Evolutionary conservation across 2,329 filamentous ascomycete species (phyloP).

Genomic region (Botryotinia narcissicola): DNA sequence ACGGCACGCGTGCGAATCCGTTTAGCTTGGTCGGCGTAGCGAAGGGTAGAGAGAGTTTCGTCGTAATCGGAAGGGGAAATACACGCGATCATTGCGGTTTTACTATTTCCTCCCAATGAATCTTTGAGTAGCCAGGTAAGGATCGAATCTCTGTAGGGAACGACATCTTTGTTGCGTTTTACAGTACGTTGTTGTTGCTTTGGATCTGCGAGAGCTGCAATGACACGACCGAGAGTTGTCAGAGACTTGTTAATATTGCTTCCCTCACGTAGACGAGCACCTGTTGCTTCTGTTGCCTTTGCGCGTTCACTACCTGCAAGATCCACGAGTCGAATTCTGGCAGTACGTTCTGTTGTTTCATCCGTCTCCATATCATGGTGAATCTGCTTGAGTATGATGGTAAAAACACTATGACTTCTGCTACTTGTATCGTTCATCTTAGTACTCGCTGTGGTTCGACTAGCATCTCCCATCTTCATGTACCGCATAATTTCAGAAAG

Average conservation of each 20-base stretch:
- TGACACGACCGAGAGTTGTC: conserved; percentile 91
- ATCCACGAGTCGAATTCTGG: conserved; percentile 91
- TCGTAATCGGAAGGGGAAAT: conserved; percentile 96
- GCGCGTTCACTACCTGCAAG: conserved; percentile 92
- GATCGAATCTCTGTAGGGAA: conserved; percentile 91
- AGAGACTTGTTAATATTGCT: conserved; percentile 99
- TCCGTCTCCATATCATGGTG: conserved; percentile 97
- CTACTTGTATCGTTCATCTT: conserved; percentile 99
- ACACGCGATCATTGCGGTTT: conserved; percentile 98
- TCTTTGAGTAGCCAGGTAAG: conserved; percentile 88
- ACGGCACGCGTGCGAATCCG: conserved; percentile 90
- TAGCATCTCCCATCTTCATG: conserved; percentile 87
- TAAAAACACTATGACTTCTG: conserved; percentile 95
- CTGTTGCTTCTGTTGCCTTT: conserved; percentile 92
- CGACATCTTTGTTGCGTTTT: conserved; percentile 66
- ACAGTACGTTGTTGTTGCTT: conserved; percentile 57
- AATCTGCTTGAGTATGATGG: conserved; percentile 96
- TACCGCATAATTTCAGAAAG: conserved; percentile 83
- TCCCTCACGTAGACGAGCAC: conserved; percentile 84
- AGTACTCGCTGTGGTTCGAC: conserved; percentile 85
- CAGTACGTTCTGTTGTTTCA: conserved; percentile 92
- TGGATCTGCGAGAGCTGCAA: conserved; percentile 77
- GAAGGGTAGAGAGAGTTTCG: conserved; percentile 90
- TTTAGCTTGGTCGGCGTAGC: conserved; percentile 97
- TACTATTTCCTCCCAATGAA: conserved; percentile 91